A percentile compares a stretch with the other conserved stretches of the same genome.
Conservation (phyloP, 257 asterid species). For the Datura wrightii region DNA sequence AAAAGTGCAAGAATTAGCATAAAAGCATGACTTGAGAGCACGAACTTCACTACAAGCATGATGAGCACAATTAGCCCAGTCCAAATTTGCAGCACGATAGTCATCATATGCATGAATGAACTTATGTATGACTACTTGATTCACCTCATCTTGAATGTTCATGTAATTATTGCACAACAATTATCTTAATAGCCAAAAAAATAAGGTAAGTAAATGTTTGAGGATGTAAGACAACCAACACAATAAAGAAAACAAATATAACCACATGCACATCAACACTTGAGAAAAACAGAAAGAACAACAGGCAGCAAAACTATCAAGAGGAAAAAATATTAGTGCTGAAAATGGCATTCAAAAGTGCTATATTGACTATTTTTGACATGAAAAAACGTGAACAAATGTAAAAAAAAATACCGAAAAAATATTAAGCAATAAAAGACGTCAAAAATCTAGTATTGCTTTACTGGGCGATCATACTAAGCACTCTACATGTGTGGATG, state of each 20-base stretch:
- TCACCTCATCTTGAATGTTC: slow-evolving; percentile 83
- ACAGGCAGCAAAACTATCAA: neutral
- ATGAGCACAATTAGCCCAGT: slow-evolving; percentile 89
- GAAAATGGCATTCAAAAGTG: neutral
- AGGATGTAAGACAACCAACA: neutral
- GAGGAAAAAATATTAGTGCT: neutral
- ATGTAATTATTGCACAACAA: slow-evolving; percentile 74
- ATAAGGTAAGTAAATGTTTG: neutral
- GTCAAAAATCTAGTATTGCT: neutral
- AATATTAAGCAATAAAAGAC: neutral
- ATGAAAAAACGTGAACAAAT: neutral
- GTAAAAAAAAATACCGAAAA: neutral
- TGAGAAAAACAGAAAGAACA: neutral
- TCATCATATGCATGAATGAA: slow-evolving; percentile 96
- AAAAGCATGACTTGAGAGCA: neutral
- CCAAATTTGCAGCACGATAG: slow-evolving; percentile 81
- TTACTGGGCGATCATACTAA: neutral
- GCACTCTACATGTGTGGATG: neutral
- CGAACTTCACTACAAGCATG: slow-evolving; percentile 92
- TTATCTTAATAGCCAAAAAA: slow-evolving; percentile 47
- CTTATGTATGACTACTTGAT: slow-evolving; percentile 90
- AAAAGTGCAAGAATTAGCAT: neutral
- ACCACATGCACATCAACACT: neutral
- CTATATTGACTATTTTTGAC: slow-evolving; percentile 32
- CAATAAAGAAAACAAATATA: neutral